phyloP scores from a whole-genome alignment of 441 rosid species.

The Eugenia klotzschiana region DNA sequence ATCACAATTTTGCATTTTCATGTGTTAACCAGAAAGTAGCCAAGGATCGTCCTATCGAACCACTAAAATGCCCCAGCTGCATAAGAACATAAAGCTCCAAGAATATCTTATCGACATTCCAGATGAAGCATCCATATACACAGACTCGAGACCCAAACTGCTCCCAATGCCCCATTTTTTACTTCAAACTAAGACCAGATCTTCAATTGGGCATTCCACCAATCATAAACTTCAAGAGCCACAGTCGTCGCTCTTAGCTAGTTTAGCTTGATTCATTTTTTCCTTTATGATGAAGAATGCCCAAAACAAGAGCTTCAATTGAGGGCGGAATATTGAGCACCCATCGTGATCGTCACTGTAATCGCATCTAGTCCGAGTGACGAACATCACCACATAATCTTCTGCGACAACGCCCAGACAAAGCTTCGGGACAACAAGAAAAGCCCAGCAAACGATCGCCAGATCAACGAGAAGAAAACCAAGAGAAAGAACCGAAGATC shows the following conservation, averaged over 20 bases:
- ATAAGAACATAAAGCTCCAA: background rate
- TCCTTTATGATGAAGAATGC: background rate
- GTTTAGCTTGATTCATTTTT: background rate
- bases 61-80: background rate
- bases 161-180: background rate
- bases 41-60: background rate
- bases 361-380: background rate
- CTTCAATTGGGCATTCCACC: background rate
- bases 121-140: background rate
- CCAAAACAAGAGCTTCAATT: background rate
- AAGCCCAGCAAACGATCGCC: background rate
- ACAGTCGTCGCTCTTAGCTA: background rate
- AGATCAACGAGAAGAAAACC: background rate
- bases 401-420: background rate
- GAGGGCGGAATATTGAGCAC: background rate
- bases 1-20: background rate
- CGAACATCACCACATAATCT: background rate
- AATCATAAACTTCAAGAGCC: background rate
- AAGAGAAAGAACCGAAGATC: constrained; percentile 1
- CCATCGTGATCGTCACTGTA: background rate
- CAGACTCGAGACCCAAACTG: background rate
- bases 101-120: background rate
- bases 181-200: background rate
- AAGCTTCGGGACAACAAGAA: background rate
- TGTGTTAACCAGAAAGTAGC: background rate